Evolutionary conservation across 768 basidiomycete species (phyloP).

Genomic region (Leucosporidium yakuticum): DNA sequence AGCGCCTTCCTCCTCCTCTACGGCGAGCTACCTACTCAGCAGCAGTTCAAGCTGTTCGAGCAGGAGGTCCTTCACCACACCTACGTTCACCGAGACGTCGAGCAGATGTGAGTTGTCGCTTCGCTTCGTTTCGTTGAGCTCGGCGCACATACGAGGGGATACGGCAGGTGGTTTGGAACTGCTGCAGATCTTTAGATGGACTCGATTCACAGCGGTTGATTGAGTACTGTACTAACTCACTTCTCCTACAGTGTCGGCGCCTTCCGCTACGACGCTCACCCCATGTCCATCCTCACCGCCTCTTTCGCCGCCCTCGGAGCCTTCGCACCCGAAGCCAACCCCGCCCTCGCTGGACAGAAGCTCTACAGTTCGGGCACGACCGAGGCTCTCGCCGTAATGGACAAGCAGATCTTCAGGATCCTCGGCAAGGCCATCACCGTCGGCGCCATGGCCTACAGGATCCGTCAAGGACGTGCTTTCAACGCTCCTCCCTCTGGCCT

Average conservation of each 20-base stretch:
- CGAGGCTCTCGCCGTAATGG: constrained; percentile 61
- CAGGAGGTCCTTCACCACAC: constrained; percentile 73
- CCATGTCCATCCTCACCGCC: constrained; percentile 79
- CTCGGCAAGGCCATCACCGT: constrained; percentile 76
- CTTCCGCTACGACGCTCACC: constrained; percentile 84
- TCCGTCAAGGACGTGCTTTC: constrained; percentile 83
- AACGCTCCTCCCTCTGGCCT: constrained; percentile 69
- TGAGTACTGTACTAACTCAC: not conserved
- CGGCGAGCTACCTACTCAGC: constrained; percentile 63
- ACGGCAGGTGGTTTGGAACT: too few relatives aligned
- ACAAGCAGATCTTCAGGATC: constrained; percentile 71
- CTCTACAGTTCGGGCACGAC: constrained; percentile 34
- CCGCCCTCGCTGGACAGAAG: constrained; percentile 65
- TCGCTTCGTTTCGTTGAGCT: too few relatives aligned
- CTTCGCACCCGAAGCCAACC: constrained; percentile 54
- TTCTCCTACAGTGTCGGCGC: constrained; percentile 39
- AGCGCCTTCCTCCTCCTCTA: constrained; percentile 79
- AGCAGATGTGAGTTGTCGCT: constrained; percentile 5
- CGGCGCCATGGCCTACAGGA: constrained; percentile 91
- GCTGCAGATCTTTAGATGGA: too few relatives aligned
- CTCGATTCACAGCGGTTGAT: too few relatives aligned
- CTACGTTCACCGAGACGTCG: constrained; percentile 29
- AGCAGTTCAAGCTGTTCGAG: constrained; percentile 55
- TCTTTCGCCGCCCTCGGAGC: constrained; percentile 75
- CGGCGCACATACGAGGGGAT: too few relatives aligned